These are phyloP conservation scores for Adansonia digitata DNA, from an alignment of 345 rosid species.

Conservation along the genomic window DNA sequence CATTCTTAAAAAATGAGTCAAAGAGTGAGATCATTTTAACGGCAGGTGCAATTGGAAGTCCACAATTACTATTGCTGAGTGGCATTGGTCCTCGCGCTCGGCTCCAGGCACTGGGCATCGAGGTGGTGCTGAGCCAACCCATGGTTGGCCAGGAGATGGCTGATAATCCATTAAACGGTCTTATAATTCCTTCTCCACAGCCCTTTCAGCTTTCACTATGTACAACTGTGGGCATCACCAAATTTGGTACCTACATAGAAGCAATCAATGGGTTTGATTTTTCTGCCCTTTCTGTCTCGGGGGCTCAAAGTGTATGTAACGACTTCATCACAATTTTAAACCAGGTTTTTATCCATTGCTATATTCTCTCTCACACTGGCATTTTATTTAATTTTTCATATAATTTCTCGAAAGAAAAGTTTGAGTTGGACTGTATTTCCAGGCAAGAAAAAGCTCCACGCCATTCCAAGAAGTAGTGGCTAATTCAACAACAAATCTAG, in stretches of 20 bases:
- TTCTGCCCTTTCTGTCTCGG: not conserved
- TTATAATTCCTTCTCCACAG: not conserved
- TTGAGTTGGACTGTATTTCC: too few relatives aligned
- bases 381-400: too few relatives aligned
- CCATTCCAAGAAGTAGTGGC: too few relatives aligned
- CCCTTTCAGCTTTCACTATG: not conserved
- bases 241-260: not conserved
- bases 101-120: not conserved
- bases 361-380: too few relatives aligned
- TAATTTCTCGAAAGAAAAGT: too few relatives aligned
- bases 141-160: not conserved
- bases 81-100: not conserved
- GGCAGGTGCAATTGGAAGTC: not conserved
- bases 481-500: not conserved
- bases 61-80: not conserved
- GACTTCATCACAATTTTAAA: too few relatives aligned
- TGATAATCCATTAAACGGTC: not conserved
- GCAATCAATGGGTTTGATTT: not conserved
- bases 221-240: not conserved
- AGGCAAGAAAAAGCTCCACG: not conserved
- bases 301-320: too few relatives aligned
- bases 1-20: conserved; percentile 21
- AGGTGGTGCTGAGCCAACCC: not conserved
- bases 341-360: too few relatives aligned
- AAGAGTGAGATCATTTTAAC: not conserved